Conservation (phyloP, 2,329 filamentous ascomycete species). For the Fusarium albidum region DNA sequence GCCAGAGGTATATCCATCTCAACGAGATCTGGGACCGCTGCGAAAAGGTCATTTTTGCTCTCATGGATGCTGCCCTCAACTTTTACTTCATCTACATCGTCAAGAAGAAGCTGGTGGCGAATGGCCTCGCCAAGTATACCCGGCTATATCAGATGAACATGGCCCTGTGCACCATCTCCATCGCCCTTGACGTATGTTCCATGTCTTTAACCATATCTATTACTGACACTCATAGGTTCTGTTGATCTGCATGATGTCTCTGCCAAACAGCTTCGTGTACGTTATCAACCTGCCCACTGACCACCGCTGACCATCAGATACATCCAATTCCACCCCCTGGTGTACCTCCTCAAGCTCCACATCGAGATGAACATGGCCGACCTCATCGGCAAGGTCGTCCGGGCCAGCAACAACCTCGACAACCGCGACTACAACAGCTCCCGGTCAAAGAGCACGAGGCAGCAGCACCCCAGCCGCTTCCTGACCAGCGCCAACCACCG, state of each 20-base stretch:
- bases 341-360: slow-evolving; percentile 61
- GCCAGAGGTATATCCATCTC: slow-evolving; percentile 49
- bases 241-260: slow-evolving; percentile 43
- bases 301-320: slow-evolving; percentile 35
- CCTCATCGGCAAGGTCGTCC: slow-evolving; percentile 53
- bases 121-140: slow-evolving; percentile 59
- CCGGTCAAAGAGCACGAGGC: too few relatives aligned
- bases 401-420: slow-evolving; percentile 32
- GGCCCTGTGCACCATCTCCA: too few relatives aligned
- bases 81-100: slow-evolving; percentile 60
- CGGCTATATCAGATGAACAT: slow-evolving; percentile 49
- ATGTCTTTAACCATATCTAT: rapidly evolving
- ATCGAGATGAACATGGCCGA: slow-evolving; percentile 64
- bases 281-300: not conserved
- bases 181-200: too few relatives aligned
- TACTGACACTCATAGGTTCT: slow-evolving; percentile 33
- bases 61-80: slow-evolving; percentile 59
- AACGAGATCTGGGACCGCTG: slow-evolving; percentile 62
- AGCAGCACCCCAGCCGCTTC: too few relatives aligned
- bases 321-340: slow-evolving; percentile 60
- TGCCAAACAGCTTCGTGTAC: slow-evolving; percentile 42
- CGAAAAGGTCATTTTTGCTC: slow-evolving; percentile 60
- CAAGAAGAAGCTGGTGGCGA: slow-evolving; percentile 53
- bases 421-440: slow-evolving; percentile 36
- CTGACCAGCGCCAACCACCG: too few relatives aligned